A percentile compares a stretch with the other conserved stretches of the same genome.
Conservation (phyloP, 2,329 filamentous ascomycete genomes). For the Colletotrichum aenigma region DNA sequence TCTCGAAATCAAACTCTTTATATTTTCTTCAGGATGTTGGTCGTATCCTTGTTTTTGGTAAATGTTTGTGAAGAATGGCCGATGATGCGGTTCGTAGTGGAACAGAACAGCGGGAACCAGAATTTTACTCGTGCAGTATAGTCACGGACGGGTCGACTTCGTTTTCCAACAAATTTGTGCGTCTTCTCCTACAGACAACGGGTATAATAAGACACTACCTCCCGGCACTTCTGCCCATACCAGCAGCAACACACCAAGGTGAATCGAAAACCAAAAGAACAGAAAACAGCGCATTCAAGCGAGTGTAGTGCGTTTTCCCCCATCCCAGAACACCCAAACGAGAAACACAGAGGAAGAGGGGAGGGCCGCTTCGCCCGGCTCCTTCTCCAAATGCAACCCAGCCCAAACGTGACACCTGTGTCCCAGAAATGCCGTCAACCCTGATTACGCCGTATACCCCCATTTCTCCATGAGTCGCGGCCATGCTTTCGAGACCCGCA, state of each 20-base stretch:
- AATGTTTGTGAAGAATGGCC: too few relatives aligned
- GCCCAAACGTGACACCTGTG: background rate
- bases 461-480: background rate
- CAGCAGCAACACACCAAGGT: background rate
- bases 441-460: slow-evolving; percentile 9
- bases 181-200: slow-evolving; percentile 1
- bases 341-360: background rate
- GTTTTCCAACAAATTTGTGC: slow-evolving; percentile 4
- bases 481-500: background rate
- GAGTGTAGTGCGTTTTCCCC: slow-evolving; percentile 10
- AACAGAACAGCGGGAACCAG: too few relatives aligned
- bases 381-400: background rate
- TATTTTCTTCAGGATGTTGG: background rate
- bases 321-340: background rate
- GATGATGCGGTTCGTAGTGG: too few relatives aligned
- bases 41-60: accelerated
- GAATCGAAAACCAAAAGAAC: background rate
- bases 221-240: background rate
- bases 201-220: slow-evolving; percentile 17
- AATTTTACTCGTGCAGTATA: too few relatives aligned
- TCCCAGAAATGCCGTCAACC: background rate
- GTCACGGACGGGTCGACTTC: background rate
- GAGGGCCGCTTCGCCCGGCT: background rate
- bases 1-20: too few relatives aligned
- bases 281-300: background rate